A percentile compares a stretch with the other conserved stretches of the same genome.
These are phyloP conservation scores for Mrakia frigida DNA, from an alignment of 768 basidiomycete species.

Conservation along the genomic window DNA sequence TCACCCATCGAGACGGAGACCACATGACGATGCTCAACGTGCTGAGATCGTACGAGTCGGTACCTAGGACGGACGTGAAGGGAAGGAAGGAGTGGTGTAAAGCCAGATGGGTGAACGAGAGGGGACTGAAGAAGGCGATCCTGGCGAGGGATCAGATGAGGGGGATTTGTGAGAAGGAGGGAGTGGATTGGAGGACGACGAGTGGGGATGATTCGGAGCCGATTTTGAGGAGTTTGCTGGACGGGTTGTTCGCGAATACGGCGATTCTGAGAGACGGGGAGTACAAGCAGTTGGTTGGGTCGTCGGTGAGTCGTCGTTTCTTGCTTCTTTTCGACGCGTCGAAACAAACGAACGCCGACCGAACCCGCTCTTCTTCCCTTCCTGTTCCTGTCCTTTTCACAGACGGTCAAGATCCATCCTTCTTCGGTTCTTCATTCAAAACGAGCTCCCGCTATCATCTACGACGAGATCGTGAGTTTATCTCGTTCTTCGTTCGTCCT, in stretches of 20 bases:
- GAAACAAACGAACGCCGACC: background rate
- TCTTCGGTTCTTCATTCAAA: conserved; percentile 74
- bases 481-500: background rate
- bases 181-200: conserved; percentile 58
- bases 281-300: conserved; percentile 61
- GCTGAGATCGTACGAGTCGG: conserved; percentile 66
- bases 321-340: background rate
- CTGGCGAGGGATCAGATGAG: conserved; percentile 76
- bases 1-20: conserved; percentile 78
- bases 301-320: conserved; percentile 38
- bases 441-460: conserved; percentile 80
- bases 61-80: conserved; percentile 31
- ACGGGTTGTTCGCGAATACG: conserved; percentile 74
- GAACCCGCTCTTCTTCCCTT: background rate
- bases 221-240: conserved; percentile 64
- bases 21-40: conserved; percentile 85
- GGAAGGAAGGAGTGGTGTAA: conserved; percentile 70
- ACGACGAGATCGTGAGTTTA: conserved; percentile 77
- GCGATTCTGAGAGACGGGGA: conserved; percentile 80
- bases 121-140: conserved; percentile 68
- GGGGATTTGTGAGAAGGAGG: conserved; percentile 55
- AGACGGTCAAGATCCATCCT: conserved; percentile 84
- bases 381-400: background rate
- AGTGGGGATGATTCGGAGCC: conserved; percentile 63
- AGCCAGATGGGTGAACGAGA: conserved; percentile 73